Evolutionary conservation across 805 yeast species (phyloP).

Genomic region (Lipomyces japonicus): DNA sequence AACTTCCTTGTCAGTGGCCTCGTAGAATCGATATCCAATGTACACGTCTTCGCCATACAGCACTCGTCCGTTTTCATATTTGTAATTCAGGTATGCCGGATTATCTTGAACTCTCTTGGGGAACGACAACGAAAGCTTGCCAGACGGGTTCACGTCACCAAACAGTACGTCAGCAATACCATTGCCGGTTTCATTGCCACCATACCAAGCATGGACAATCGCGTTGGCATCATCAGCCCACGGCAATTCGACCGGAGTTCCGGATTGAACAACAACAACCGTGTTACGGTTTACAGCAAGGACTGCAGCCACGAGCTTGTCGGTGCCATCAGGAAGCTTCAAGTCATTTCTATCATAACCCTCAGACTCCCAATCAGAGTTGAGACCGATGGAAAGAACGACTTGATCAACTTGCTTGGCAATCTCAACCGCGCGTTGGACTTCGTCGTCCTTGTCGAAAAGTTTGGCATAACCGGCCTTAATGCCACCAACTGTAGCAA

Average conservation of each 20-base stretch:
- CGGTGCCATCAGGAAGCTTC: slow-evolving; percentile 50
- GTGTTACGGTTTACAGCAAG: slow-evolving; percentile 48
- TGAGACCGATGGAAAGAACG: slow-evolving; percentile 49
- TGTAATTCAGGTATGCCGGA: slow-evolving; percentile 54
- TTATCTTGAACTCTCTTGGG: slow-evolving; percentile 52
- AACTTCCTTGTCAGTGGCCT: slow-evolving; percentile 46
- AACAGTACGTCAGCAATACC: slow-evolving; percentile 56
- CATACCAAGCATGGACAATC: slow-evolving; percentile 54
- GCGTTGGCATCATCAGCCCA: slow-evolving; percentile 46
- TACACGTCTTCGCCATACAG: slow-evolving; percentile 64
- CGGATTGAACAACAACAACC: slow-evolving; percentile 55
- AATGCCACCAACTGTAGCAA: slow-evolving; percentile 7
- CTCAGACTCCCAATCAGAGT: slow-evolving; percentile 57
- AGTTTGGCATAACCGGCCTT: slow-evolving; percentile 1
- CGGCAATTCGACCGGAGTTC: slow-evolving; percentile 60
- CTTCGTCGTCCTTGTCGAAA: slow-evolving; percentile 9
- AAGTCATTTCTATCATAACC: slow-evolving; percentile 53
- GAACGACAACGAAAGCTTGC: slow-evolving; percentile 55
- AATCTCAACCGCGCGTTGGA: slow-evolving; percentile 43
- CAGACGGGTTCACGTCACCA: slow-evolving; percentile 59
- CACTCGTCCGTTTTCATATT: slow-evolving; percentile 50
- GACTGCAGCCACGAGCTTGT: slow-evolving; percentile 46
- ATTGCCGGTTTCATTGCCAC: slow-evolving; percentile 56
- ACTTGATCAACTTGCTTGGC: slow-evolving; percentile 55
- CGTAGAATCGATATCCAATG: slow-evolving; percentile 61